These are phyloP conservation scores for Xylaria hypoxylon DNA, from an alignment of 2,329 filamentous ascomycete genomes.

Conservation along the genomic window DNA sequence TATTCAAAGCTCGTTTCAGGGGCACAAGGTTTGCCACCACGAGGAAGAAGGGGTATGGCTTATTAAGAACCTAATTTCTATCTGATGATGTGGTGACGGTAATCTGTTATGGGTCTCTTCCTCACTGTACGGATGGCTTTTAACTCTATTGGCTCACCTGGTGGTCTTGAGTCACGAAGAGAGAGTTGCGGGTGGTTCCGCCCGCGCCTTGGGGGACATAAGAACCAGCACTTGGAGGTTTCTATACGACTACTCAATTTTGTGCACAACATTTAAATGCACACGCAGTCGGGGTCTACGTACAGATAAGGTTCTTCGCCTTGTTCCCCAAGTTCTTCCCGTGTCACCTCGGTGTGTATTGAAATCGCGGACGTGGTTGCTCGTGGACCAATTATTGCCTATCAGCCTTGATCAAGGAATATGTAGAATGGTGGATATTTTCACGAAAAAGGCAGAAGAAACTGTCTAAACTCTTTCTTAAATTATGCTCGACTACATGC, in stretches of 20 bases:
- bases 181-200: constrained; percentile 31
- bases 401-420: background rate
- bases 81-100: background rate
- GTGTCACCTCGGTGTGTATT: background rate
- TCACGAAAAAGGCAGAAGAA: too few relatives aligned
- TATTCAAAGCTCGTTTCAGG: background rate
- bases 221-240: background rate
- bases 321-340: background rate
- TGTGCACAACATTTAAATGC: background rate
- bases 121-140: too few relatives aligned
- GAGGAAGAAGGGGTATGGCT: background rate
- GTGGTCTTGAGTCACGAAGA: constrained; percentile 20
- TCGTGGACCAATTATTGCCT: background rate
- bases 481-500: background rate
- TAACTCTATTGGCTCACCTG: background rate
- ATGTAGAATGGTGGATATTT: background rate
- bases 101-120: too few relatives aligned
- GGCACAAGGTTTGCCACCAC: background rate
- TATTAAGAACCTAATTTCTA: too few relatives aligned
- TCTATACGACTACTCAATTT: background rate
- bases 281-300: background rate
- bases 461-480: background rate
- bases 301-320: background rate
- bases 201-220: background rate
- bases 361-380: background rate